Evolutionary conservation across 768 basidiomycete species (phyloP), one percentile per base, ranked within the genome.

Genomic region (Boletus bicolor): DNA sequence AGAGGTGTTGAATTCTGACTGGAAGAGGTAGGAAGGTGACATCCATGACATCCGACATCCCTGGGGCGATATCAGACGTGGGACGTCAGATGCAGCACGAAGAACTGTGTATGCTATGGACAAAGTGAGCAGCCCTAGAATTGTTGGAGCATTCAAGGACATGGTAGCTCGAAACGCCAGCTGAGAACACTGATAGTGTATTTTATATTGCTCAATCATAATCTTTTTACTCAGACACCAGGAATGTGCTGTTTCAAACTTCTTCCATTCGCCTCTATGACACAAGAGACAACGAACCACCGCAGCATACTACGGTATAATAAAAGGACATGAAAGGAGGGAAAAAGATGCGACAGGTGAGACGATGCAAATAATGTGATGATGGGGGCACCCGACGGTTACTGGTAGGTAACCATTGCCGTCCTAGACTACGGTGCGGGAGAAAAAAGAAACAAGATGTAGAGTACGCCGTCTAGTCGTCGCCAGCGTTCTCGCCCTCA

Each of bases 11-110:
- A 94, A 87, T 37, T 76, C 78, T 8, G 78, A 66, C 61, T 96
- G 86, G 35, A 84, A 78, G 17, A 91, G 70, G 70, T 98, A 98
- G 0, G 89, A 89, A 3, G 95, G 95, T 4, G 84, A 89, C 94
- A 96, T 97, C 79, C 84, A 94, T 50, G 92, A 93, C 94, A 98
- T 98, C 37, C 88, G 83, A 72, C 94, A 98, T 82, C 91, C 91
- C 78, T 93, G 89, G 5, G 90, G 89, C 0, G 91, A 93, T 51
- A 91, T 76, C 36, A 73, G 76, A 39, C 73, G 64, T 26, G 74
- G 70, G n/a, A 79, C 69, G 61, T 82, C 76, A 17, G 70, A 68
- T 41, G 69, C 75, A 21, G 83, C 75, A 35, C 71, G 68, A 63
- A 79, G 82, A 49, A 76, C 77, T 15, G 65, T 59, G 71, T 62